phyloP scores from a whole-genome alignment of 257 asterid species.

The Prunella vulgaris region DNA sequence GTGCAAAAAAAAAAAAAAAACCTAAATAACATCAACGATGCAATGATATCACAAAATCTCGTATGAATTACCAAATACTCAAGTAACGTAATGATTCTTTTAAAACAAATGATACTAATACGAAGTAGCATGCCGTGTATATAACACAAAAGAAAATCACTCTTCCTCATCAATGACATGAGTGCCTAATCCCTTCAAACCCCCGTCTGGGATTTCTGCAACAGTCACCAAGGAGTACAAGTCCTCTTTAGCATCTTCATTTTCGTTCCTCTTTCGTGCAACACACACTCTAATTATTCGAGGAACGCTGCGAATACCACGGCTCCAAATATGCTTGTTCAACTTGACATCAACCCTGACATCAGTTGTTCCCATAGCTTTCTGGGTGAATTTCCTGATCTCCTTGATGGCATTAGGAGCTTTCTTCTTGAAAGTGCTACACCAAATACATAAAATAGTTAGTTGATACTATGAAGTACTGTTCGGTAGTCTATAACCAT shows the following conservation, averaged over 20 bases:
- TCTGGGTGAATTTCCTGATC: slow-evolving; percentile 45
- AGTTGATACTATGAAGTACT: not conserved
- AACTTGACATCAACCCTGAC: slow-evolving; percentile 48
- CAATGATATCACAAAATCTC: no score
- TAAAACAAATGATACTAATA: no score
- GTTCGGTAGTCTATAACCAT: not conserved
- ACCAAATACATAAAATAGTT: not conserved
- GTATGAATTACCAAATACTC: no score
- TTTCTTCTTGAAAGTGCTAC: slow-evolving; percentile 52
- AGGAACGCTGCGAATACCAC: slow-evolving; percentile 50
- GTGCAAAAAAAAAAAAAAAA: no score
- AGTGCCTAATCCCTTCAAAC: slow-evolving; percentile 49
- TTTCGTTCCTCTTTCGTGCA: slow-evolving; percentile 51
- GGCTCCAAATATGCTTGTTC: slow-evolving; percentile 53
- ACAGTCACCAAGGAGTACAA: slow-evolving; percentile 55
- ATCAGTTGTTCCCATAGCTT: slow-evolving; percentile 53
- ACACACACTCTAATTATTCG: slow-evolving; percentile 46
- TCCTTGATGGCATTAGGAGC: slow-evolving; percentile 54
- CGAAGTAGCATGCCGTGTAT: no score
- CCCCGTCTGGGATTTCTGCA: slow-evolving; percentile 38
- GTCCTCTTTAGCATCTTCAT: slow-evolving; percentile 58
- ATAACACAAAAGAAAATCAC: slow-evolving; percentile 15
- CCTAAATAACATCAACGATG: no score
- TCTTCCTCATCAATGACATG: slow-evolving; percentile 41
- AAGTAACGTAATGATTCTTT: no score